Evolutionary conservation across 768 basidiomycete genomes (phyloP), one percentile per base, ranked within the genome.

Genomic region (Suillus subluteus): DNA sequence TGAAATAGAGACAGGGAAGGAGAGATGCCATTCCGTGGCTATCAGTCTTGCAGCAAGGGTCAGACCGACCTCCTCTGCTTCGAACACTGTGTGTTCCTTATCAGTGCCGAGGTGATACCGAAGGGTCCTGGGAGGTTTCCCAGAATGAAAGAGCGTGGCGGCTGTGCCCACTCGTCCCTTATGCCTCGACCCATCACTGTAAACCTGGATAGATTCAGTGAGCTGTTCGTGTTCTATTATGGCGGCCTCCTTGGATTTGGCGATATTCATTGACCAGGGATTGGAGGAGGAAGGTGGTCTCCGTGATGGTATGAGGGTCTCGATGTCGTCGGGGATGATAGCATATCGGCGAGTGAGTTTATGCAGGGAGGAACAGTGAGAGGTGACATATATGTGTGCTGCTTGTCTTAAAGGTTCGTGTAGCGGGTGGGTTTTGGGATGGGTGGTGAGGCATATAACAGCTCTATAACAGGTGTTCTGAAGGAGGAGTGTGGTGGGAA

Each of bases 181-280:
- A 9, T 32, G 1, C 4, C 56, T 12, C 1, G 64, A 65, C 0
- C 75, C 71, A 18, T 75, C 73, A 0, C 69, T 65, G 62, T 67
- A 76, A 0, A 75, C 46, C 1, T 58, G 48, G 0, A 66, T 58
- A 0, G 32, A 32, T 32, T 32, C 4, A 4, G 32, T 21, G 2
- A 37, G 1, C 0, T n/a, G 15, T 2, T 13, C 30, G 11, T 62
- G 46, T 2, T 66, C 65, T 0, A 0, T 3, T 4, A 66, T 55
- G 2, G 61, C 61, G 0, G 54, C 46, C 0, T 62, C 26, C 3
- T 43, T 44, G 1, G 23, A 7, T 2, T 2, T 1, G 2, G 44
- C 44, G 0, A 59, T 46, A 0, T 38, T 21, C 1, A 9, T 23
- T 1, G 23, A 2, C 40, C 30, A 61, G 0, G 38, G 37, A 1